Conservation (phyloP, 2,329 filamentous ascomycete species). For the Botrytis galanthina region DNA sequence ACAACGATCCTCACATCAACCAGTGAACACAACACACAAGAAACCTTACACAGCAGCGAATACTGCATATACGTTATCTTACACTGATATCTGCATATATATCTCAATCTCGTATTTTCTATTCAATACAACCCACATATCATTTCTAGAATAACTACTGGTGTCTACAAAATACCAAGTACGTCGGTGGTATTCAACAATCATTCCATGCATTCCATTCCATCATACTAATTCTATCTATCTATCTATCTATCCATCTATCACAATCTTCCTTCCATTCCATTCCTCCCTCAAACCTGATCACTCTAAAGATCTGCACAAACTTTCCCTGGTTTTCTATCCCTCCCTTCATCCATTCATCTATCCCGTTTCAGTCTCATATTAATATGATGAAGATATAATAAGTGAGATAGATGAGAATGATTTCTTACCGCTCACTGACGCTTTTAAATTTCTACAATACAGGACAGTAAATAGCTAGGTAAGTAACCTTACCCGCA, state of each 20-base stretch:
- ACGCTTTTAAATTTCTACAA: neutral
- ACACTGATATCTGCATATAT: neutral
- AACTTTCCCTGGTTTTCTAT: neutral
- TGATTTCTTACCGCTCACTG: neutral
- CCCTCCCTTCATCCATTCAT: neutral
- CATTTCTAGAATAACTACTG: neutral
- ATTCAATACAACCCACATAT: neutral
- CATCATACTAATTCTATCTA: neutral
- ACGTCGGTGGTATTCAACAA: neutral
- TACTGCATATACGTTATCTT: neutral
- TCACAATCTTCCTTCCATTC: neutral
- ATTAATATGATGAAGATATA: neutral
- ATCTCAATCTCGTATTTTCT: constrained; percentile 10
- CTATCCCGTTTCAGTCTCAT: neutral
- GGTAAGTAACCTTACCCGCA: no score
- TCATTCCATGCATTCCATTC: neutral
- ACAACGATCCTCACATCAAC: neutral
- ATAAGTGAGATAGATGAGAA: neutral
- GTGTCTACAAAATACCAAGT: neutral
- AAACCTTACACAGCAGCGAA: neutral
- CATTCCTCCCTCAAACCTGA: neutral
- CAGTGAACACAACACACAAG: neutral
- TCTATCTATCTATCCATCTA: neutral
- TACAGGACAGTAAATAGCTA: no score
- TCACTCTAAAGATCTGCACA: neutral